Evolutionary conservation across 2,329 filamentous ascomycete genomes (phyloP).

Genomic region (Colletotrichum tamarilloi): DNA sequence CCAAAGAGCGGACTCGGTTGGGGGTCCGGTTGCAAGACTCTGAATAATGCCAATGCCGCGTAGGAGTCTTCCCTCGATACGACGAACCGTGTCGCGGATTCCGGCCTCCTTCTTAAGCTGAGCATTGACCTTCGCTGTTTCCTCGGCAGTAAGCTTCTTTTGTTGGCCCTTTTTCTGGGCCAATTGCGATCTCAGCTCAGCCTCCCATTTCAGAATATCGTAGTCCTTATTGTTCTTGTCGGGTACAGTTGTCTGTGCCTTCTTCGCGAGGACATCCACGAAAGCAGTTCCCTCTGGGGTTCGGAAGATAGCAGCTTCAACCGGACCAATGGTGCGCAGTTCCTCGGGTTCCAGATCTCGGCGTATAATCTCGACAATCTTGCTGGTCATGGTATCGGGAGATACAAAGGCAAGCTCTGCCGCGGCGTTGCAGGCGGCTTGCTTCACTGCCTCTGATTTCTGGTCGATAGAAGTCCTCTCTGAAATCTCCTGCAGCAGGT

Average conservation of each 20-base stretch:
- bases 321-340: slow-evolving; percentile 79
- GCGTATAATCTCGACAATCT: slow-evolving; percentile 79
- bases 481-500: slow-evolving; percentile 76
- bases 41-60: slow-evolving; percentile 89
- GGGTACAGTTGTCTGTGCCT: slow-evolving; percentile 74
- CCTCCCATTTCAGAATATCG: slow-evolving; percentile 96
- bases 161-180: slow-evolving; percentile 93
- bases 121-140: slow-evolving; percentile 88
- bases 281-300: slow-evolving; percentile 91
- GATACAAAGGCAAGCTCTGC: slow-evolving; percentile 95
- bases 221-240: slow-evolving; percentile 96
- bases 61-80: slow-evolving; percentile 76
- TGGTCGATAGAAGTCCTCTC: slow-evolving; percentile 58
- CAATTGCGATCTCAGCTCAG: slow-evolving; percentile 86
- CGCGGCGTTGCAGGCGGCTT: slow-evolving; percentile 84
- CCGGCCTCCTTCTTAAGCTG: slow-evolving; percentile 88
- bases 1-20: slow-evolving; percentile 90
- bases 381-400: slow-evolving; percentile 81
- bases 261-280: slow-evolving; percentile 90
- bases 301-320: slow-evolving; percentile 92
- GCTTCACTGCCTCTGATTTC: slow-evolving; percentile 61
- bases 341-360: slow-evolving; percentile 78
- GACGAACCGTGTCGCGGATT: slow-evolving; percentile 79
- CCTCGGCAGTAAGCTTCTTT: slow-evolving; percentile 91
- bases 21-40: slow-evolving; percentile 84